Conservation (phyloP, 257 asterid species). For the Eustoma russellianum region DNA sequence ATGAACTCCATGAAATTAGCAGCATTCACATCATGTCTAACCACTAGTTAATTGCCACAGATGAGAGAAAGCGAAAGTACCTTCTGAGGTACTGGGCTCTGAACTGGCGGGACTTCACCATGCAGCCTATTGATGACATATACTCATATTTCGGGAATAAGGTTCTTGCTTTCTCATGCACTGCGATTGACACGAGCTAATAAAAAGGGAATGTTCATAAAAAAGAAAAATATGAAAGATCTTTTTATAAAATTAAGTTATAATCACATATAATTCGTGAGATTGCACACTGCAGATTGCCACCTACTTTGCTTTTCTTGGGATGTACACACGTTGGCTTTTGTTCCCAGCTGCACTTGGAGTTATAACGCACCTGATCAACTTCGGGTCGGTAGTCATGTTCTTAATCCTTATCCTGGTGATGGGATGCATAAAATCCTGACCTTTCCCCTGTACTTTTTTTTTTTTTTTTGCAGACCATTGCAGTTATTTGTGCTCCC, state of each 20-base stretch:
- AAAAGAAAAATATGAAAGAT: too few species aligned
- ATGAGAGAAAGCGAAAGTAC: conserved; percentile 68
- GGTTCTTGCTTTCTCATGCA: conserved; percentile 29
- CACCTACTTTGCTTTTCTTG: conserved; percentile 79
- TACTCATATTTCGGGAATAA: conserved; percentile 77
- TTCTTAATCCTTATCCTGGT: conserved; percentile 4
- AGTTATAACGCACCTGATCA: conserved; percentile 57
- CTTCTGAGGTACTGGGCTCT: conserved; percentile 91
- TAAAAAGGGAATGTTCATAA: too few species aligned
- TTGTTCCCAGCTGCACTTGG: conserved; percentile 90
- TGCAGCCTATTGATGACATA: conserved; percentile 88
- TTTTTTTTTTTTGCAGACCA: conserved; percentile 32
- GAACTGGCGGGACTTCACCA: conserved; percentile 79
- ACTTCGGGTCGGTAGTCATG: conserved; percentile 58
- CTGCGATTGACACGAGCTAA: too few species aligned
- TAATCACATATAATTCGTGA: too few species aligned
- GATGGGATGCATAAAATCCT: too few species aligned
- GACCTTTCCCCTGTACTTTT: too few species aligned
- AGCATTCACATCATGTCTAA: conserved; percentile 3
- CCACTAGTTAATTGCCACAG: conserved; percentile 28
- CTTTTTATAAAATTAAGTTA: too few species aligned
- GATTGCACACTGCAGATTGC: conserved; percentile 49
- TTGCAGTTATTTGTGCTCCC: conserved; percentile 78
- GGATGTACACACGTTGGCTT: conserved; percentile 95
- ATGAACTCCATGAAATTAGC: conserved; percentile 11